A percentile compares a stretch with the other conserved stretches of the same genome.
Conservation (phyloP, 768 basidiomycete genomes). For the Tricholoma matsutake region DNA sequence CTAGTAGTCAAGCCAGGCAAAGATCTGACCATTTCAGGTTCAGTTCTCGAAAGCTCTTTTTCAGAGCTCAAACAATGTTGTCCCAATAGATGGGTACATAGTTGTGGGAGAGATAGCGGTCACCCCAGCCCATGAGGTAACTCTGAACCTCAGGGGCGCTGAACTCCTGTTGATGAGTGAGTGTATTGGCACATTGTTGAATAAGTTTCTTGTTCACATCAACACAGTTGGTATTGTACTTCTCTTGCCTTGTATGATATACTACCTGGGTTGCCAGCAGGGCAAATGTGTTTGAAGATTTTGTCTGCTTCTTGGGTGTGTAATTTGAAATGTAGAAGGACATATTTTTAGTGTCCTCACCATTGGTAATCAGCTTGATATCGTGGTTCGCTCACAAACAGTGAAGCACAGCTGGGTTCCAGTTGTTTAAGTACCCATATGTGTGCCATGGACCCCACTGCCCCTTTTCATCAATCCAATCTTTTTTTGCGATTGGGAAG, state of each 20-base stretch:
- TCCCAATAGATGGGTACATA: conserved; percentile 36
- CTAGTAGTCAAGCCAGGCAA: not conserved
- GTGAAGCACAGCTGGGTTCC: conserved; percentile 22
- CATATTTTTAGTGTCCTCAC: not conserved
- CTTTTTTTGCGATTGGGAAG: conserved; percentile 18
- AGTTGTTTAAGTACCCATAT: conserved; percentile 24
- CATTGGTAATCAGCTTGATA: conserved; percentile 20
- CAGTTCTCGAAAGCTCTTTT: conserved; percentile 10
- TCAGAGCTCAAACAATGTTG: conserved; percentile 8
- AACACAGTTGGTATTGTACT: conserved; percentile 7
- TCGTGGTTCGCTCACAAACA: conserved; percentile 34
- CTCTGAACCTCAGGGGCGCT: conserved; percentile 34
- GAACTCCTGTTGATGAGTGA: conserved; percentile 35
- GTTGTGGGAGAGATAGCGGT: conserved; percentile 32
- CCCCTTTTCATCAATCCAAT: conserved; percentile 24
- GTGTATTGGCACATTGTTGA: conserved; percentile 27
- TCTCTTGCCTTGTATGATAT: conserved; percentile 19
- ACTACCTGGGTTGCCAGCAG: conserved; percentile 30
- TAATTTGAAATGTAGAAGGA: not conserved
- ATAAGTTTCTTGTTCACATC: conserved; percentile 28
- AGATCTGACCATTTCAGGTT: not conserved
- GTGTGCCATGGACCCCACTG: conserved; percentile 25
- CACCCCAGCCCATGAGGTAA: conserved; percentile 43
- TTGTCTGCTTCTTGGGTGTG: conserved; percentile 35
- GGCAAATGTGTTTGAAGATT: conserved; percentile 34